phyloP scores from a whole-genome alignment of 1,284 basidiomycete species.

The Cryptococcus jaspeensis region DNA sequence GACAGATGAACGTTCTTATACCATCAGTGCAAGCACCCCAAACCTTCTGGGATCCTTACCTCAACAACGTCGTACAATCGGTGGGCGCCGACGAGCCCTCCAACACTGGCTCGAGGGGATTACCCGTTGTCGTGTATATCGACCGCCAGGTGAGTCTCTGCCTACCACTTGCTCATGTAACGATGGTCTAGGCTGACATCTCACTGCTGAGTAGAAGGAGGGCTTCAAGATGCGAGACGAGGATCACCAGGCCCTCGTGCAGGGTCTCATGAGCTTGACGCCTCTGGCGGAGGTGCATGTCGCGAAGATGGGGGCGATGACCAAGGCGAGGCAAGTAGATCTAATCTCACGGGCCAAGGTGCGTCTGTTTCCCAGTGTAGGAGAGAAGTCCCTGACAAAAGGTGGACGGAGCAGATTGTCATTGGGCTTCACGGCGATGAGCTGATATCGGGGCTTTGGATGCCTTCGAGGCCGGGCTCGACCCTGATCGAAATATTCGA shows the following conservation, averaged over 20 bases:
- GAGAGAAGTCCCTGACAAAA: neutral
- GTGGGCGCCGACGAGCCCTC: conserved; percentile 22
- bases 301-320: conserved; percentile 32
- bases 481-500: conserved; percentile 31
- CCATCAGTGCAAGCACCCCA: conserved; percentile 19
- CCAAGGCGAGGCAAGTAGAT: conserved; percentile 30
- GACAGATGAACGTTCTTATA: conserved; percentile 43
- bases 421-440: conserved; percentile 38
- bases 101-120: conserved; percentile 16
- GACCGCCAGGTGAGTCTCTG: conserved; percentile 29
- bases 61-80: conserved; percentile 29
- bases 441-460: conserved; percentile 35
- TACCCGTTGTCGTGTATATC: conserved; percentile 45
- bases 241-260: conserved; percentile 31
- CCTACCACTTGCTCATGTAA: neutral
- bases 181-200: neutral
- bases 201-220: conserved; percentile 16
- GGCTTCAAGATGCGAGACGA: conserved; percentile 23
- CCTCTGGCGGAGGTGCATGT: conserved; percentile 45
- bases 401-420: conserved; percentile 23
- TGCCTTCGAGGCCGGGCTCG: conserved; percentile 27
- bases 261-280: conserved; percentile 36
- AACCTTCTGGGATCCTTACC: conserved; percentile 35
- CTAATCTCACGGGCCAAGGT: conserved; percentile 36
- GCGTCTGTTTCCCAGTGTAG: neutral